Percentiles rank a stretch among this genome's conserved stretches.
Evolutionary conservation across 148 eudicot genomes (phyloP).

Genomic region (Fallopia convolvulus): DNA sequence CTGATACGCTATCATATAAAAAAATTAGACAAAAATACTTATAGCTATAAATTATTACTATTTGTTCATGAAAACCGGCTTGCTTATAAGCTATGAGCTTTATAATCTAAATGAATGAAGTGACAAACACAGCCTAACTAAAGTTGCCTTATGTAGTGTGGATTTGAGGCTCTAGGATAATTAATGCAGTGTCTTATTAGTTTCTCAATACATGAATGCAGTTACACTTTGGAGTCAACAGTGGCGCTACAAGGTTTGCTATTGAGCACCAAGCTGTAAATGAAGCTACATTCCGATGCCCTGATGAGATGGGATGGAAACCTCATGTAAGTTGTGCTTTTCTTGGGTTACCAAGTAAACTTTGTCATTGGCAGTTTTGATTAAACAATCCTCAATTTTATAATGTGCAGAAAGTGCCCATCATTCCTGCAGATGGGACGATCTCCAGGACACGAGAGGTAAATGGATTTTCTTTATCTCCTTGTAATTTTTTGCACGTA

Average conservation of each 20-base stretch:
- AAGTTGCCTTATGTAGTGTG: background rate
- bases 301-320: conserved; percentile 99
- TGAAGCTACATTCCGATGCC: conserved; percentile 94
- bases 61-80: background rate
- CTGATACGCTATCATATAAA: background rate
- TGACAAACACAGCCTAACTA: background rate
- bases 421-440: conserved; percentile 84
- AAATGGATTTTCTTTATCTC: conserved; percentile 10
- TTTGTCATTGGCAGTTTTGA: background rate
- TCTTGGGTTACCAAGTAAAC: background rate
- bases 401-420: conserved; percentile 67
- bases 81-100: background rate
- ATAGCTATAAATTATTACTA: too few relatives aligned
- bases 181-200: background rate
- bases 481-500: background rate
- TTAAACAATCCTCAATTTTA: conserved; percentile 14
- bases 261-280: conserved; percentile 84
- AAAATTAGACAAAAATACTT: too few relatives aligned
- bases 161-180: background rate
- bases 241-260: conserved; percentile 82
- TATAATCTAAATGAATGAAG: background rate
- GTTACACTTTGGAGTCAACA: conserved; percentile 94
- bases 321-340: conserved; percentile 58
- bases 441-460: conserved; percentile 72
- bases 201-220: conserved; percentile 18